Base-by-base conservation (phyloP, 768 basidiomycete species). In the Dentipellis sp. region DNA sequence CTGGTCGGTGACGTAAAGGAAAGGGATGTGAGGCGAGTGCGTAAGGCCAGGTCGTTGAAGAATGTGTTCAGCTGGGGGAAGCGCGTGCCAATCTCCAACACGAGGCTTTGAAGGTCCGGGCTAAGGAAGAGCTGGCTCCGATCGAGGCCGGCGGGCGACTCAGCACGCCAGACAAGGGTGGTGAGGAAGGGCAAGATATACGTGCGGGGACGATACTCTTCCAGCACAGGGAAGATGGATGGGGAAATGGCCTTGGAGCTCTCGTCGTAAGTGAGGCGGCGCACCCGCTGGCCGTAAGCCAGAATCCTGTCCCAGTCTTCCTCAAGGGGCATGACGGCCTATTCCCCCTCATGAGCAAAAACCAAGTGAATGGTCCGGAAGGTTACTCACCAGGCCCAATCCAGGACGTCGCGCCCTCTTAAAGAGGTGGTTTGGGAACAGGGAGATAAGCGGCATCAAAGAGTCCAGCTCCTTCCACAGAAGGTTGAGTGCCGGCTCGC, bases 401-500 rank as follows among this genome's bases (percentile, higher is more conserved):
- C 86, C 87, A 51, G 88, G 88, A 65, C 78, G 82, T 59, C 81
- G 79, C 56, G 82, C 75, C 68, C 81, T 86, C 70, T 81, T 86
- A 69, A 89, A 72, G 60, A 89, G 64, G 59, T 78, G 73, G 56
- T 72, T 74, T 12, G 88, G 88, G 66, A 91, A 90, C 54, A 89
- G 66, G 37, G 83, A 82, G 56, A 90, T 73, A 56, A 91, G 73
- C 10, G 88, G 88, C 48, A 81, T 70, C 57, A 90, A 73, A 11
- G 85, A 86, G 67, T 90, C 87, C 55, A 91, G 71, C 63, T 91
- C 88, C 65, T 78, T 80, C 88, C 88, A 91, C 34, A 91, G 74
- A 50, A 83, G 72, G 66, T 83, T 74, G 62, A 90, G 65, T n/a
- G 83, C 80, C 12, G 86, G 86, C 61, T 85, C 86, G 61, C 76